A percentile compares a stretch with the other conserved stretches of the same genome.
Conservation (phyloP, 2,329 filamentous ascomycete species). For the Aspergillus vadensis region DNA sequence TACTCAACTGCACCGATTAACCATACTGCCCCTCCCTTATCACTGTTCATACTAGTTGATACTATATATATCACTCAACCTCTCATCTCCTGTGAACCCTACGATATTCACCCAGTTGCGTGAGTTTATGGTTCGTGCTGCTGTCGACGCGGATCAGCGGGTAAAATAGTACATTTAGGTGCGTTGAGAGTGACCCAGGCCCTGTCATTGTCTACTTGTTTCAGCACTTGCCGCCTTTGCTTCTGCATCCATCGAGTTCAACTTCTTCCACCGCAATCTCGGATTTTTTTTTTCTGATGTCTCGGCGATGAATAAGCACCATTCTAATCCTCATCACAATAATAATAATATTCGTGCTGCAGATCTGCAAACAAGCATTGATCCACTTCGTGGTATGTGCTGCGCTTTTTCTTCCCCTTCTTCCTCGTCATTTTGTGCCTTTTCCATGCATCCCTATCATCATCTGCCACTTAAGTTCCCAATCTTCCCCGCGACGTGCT, state of each 20-base stretch:
- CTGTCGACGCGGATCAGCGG: background rate
- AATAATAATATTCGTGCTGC: constrained; percentile 21
- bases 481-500: background rate
- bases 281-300: constrained; percentile 16
- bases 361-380: constrained; percentile 31
- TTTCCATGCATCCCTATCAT: constrained; percentile 4
- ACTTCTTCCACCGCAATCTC: constrained; percentile 18
- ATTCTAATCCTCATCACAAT: constrained; percentile 13
- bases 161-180: background rate
- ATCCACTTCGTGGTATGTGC: constrained; percentile 31
- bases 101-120: background rate
- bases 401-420: constrained; percentile 13
- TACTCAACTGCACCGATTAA: background rate
- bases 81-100: background rate
- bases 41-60: background rate
- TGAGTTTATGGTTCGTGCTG: background rate
- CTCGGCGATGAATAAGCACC: constrained; percentile 28
- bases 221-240: background rate
- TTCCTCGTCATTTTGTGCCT: background rate
- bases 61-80: background rate
- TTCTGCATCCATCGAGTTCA: constrained; percentile 10
- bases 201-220: constrained; percentile 12
- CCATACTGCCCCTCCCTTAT: background rate
- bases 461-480: background rate
- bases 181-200: background rate